phyloP scores from a whole-genome alignment of 148 eudicot genomes.

The Cornus kousa region DNA sequence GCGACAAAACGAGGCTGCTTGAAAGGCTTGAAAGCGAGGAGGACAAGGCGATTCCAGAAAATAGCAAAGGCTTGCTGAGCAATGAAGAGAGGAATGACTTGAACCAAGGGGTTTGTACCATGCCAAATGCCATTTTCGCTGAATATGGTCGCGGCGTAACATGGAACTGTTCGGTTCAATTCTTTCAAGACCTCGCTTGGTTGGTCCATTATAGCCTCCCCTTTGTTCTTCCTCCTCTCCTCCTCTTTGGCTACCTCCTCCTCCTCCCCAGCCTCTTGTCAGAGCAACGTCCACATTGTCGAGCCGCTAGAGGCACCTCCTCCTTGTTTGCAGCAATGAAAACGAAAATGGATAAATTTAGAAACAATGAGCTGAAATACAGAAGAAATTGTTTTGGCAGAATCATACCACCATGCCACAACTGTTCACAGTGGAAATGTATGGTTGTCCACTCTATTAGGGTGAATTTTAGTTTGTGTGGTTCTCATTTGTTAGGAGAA shows the following conservation, averaged over 20 bases:
- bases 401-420: no score
- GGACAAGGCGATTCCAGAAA: constrained; percentile 32
- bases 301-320: no score
- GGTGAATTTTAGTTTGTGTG: no score
- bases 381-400: no score
- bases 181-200: neutral
- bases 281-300: no score
- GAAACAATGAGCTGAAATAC: no score
- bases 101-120: constrained; percentile 27
- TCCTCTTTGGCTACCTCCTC: neutral
- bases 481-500: neutral
- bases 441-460: no score
- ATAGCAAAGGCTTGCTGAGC: constrained; percentile 41
- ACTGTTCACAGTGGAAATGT: no score
- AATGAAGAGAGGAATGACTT: constrained; percentile 43
- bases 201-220: neutral
- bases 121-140: constrained; percentile 32
- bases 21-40: constrained; percentile 24
- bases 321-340: no score
- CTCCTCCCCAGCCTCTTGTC: neutral
- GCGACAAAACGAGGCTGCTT: constrained; percentile 40
- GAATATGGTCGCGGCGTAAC: constrained; percentile 27
- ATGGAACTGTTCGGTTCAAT: constrained; percentile 21
- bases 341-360: no score
- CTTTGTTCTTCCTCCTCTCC: neutral